Evolutionary conservation across 2,329 filamentous ascomycete genomes (phyloP).

Genomic region (Aspergillus sp.): DNA sequence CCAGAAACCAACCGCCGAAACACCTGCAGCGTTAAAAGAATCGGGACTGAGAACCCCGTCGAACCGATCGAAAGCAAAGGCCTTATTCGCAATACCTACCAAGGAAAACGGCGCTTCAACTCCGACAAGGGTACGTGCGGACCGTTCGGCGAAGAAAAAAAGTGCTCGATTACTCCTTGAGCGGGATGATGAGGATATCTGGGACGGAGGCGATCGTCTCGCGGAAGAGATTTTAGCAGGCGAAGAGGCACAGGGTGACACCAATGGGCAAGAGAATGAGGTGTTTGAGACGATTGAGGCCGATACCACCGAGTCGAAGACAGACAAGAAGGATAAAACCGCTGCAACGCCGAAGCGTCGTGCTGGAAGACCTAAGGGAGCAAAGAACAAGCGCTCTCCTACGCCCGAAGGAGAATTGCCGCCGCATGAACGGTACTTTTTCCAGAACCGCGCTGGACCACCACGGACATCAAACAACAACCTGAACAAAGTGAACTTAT

Average conservation of each 20-base stretch:
- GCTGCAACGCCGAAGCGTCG: conserved; percentile 55
- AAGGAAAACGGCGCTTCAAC: conserved; percentile 45
- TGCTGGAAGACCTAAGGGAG: conserved; percentile 56
- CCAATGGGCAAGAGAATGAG: conserved; percentile 23
- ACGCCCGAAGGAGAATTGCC: conserved; percentile 80
- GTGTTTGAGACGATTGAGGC: conserved; percentile 35
- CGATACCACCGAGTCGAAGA: conserved; percentile 33
- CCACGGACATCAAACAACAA: conserved; percentile 86
- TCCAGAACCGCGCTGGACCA: conserved; percentile 79
- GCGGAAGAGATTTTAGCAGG: conserved; percentile 66
- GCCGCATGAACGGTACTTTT: conserved; percentile 89
- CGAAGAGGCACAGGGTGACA: conserved; percentile 31
- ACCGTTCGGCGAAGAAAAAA: conserved; percentile 84
- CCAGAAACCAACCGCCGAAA: conserved; percentile 29
- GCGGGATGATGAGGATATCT: conserved; percentile 64
- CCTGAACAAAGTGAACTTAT: conserved; percentile 68
- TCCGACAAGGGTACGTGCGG: conserved; percentile 66
- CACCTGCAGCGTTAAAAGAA: conserved; percentile 32
- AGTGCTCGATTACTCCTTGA: conserved; percentile 76
- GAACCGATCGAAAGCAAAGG: conserved; percentile 36
- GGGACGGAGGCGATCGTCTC: conserved; percentile 67
- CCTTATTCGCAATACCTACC: conserved; percentile 43
- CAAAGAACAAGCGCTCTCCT: conserved; percentile 64
- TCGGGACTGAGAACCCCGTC: conserved; percentile 39
- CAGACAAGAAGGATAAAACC: conserved; percentile 38